A percentile compares a stretch with the other conserved stretches of the same genome.
phyloP scores from a whole-genome alignment of 345 rosid species.

The Salix arbutifolia region DNA sequence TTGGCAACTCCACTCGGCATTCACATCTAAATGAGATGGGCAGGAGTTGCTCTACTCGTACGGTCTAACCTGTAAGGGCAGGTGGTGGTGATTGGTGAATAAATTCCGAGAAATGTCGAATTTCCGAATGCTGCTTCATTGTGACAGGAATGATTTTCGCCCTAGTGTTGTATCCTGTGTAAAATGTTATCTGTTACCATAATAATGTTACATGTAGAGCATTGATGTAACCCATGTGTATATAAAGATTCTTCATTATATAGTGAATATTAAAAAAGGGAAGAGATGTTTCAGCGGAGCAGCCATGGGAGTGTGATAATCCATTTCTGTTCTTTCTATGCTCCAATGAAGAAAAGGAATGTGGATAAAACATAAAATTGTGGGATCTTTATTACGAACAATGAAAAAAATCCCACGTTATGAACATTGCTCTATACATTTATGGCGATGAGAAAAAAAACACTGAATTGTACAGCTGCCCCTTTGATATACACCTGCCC shows the following conservation, averaged over 20 bases:
- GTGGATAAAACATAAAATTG: background rate
- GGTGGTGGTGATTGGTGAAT: background rate
- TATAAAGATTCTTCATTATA: background rate
- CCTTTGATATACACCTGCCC: background rate
- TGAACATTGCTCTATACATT: background rate
- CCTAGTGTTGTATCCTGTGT: background rate
- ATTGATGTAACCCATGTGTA: background rate
- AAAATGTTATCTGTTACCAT: background rate
- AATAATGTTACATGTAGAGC: background rate
- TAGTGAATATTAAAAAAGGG: background rate
- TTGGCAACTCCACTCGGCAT: background rate
- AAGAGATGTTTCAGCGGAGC: background rate
- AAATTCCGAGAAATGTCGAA: background rate
- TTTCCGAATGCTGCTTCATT: background rate
- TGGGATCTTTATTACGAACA: background rate
- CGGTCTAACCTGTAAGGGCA: too few relatives aligned
- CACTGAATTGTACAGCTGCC: background rate
- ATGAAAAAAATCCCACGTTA: background rate
- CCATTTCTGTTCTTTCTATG: background rate
- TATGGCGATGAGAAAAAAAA: background rate
- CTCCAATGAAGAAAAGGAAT: background rate
- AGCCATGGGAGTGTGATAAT: background rate
- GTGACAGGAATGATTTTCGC: background rate
- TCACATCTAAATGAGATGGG: background rate
- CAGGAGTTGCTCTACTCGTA: background rate